Percentiles rank a stretch among this genome's conserved stretches.
Evolutionary conservation across 257 asterid species (phyloP).

Genomic region (Echites panduratus): DNA sequence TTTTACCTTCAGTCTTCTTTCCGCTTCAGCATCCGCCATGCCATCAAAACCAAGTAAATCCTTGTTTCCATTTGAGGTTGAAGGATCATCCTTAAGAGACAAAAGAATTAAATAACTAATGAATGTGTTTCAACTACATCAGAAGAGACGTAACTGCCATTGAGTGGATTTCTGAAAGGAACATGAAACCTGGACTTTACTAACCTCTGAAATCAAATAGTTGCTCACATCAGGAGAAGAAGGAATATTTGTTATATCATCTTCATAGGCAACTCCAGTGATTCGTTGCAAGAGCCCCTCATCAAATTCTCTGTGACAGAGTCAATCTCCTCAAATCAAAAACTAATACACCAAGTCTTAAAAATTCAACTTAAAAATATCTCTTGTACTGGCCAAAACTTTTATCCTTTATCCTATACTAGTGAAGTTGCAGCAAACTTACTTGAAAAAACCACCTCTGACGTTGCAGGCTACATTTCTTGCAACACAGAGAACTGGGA

Average conservation of each 20-base stretch:
- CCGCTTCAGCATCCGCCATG: slow-evolving; percentile 81
- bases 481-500: slow-evolving; percentile 93
- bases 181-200: slow-evolving; percentile 16
- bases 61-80: slow-evolving; percentile 61
- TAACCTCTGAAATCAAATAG: slow-evolving; percentile 76
- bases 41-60: slow-evolving; percentile 76
- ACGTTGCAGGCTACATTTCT: slow-evolving; percentile 98
- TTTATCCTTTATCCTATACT: background rate
- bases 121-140: background rate
- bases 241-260: slow-evolving; percentile 48
- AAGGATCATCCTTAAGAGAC: slow-evolving; percentile 64
- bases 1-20: slow-evolving; percentile 84
- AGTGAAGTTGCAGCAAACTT: slow-evolving; percentile 27
- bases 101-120: slow-evolving; percentile 17
- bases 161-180: slow-evolving; percentile 8
- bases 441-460: slow-evolving; percentile 96
- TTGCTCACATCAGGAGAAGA: slow-evolving; percentile 86
- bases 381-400: slow-evolving; percentile 6
- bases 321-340: slow-evolving; percentile 15
- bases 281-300: slow-evolving; percentile 73
- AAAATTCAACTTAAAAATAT: slow-evolving; percentile 7
- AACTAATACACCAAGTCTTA: slow-evolving; percentile 13
- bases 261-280: slow-evolving; percentile 79
- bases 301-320: slow-evolving; percentile 74
- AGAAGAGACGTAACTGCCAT: background rate